Conservation (phyloP, 2,329 filamentous ascomycete species). For the Myriangium duriaei region DNA sequence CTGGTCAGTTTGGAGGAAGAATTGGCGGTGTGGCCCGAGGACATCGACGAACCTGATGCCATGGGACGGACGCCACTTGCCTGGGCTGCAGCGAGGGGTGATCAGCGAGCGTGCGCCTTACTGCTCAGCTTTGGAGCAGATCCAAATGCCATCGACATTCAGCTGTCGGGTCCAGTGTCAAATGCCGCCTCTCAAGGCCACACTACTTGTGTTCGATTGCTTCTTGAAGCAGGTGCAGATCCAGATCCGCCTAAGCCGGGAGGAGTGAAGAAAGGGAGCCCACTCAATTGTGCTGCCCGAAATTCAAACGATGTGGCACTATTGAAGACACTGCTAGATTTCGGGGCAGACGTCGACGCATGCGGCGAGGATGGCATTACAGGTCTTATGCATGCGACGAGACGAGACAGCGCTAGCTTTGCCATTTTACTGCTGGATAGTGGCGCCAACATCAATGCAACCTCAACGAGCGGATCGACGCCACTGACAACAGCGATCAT, state of each 20-base stretch:
- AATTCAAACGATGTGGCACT: conserved; percentile 20
- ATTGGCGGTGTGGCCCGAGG: conserved; percentile 12
- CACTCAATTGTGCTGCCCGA: conserved; percentile 22
- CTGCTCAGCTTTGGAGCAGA: conserved; percentile 18
- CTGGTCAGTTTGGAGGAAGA: conserved; percentile 14
- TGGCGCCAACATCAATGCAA: conserved; percentile 24
- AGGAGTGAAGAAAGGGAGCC: conserved; percentile 20
- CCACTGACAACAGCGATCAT: conserved; percentile 24
- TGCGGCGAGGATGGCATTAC: conserved; percentile 22
- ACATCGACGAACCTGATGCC: conserved; percentile 16
- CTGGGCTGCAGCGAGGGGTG: conserved; percentile 20
- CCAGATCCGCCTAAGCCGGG: conserved; percentile 18
- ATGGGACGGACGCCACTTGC: conserved; percentile 18
- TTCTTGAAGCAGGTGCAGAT: conserved; percentile 21
- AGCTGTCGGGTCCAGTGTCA: conserved; percentile 15
- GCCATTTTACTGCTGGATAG: conserved; percentile 25
- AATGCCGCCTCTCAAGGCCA: conserved; percentile 15
- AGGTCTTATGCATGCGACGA: conserved; percentile 22
- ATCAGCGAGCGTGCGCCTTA: conserved; percentile 14
- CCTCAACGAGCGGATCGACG: conserved; percentile 18
- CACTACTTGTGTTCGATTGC: conserved; percentile 16
- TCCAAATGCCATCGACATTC: conserved; percentile 18
- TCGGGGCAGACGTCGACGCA: conserved; percentile 20
- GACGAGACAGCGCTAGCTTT: conserved; percentile 20
- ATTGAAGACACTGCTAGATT: conserved; percentile 22